Evolutionary conservation across 2,329 filamentous ascomycete species (phyloP), one percentile per base, ranked within the genome.

Genomic region (Penicillium crustosum): DNA sequence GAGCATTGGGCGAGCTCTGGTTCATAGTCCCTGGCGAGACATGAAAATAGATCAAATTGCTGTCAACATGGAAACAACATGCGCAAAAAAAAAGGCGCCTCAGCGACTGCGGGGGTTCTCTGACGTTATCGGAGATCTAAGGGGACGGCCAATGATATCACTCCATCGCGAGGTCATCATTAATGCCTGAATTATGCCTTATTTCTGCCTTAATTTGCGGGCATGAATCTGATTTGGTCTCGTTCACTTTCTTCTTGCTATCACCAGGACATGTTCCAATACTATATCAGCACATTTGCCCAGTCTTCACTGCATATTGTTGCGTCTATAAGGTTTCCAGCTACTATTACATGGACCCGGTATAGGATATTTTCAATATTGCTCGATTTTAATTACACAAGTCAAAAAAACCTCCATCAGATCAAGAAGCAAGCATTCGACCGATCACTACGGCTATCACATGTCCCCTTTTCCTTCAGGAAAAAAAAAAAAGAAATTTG

Each of bases 11-110:
- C 6, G 58, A 39, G 55, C 59, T 60, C 39, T 51, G n/a, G 56
- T 59, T 56, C 65, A 67, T 66, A 55, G 33, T 61, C 60, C 36
- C 42, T 36, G 12, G 5, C 21, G 35, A 23, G 36, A 47, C 49
- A 21, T 43, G 17, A 6, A 48, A 41, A 27, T 23, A 27, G 0
- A 35, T 39, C 5, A 17, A 31, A 50, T 21, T 15, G 9, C 29
- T 52, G 6, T 19, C 38, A 29, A n/a, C 39, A 56, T 52, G 35
- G 33, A 29, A 47, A 17, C 23, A n/a, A n/a, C n/a, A n/a, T n/a
- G 35, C 44, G 52, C 42, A 35, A 47, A 49, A 43, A 42, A 44
- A 23, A 31, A 31, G 27, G 33, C 42, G 17, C 31, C 4, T 19
- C 29, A 29, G n/a, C 13, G 53, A 49, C 38, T 56, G 57, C 53